phyloP scores from a whole-genome alignment of 2,329 filamentous ascomycete genomes.

The Aureobasidium sp. region DNA sequence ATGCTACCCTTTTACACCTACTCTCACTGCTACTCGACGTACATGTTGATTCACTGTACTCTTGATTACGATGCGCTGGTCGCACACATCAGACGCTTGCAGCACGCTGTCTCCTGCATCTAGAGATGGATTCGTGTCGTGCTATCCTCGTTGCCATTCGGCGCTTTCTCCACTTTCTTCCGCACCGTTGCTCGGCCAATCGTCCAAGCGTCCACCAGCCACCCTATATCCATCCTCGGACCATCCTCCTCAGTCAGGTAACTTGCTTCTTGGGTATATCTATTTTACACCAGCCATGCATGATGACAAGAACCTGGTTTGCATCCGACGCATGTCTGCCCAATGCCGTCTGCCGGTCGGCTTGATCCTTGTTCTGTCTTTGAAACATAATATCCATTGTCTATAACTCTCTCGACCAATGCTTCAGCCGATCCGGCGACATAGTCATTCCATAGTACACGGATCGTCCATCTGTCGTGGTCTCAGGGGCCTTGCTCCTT shows the following conservation, averaged over 20 bases:
- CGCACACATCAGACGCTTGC: not conserved
- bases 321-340: not conserved
- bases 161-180: not conserved
- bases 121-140: not conserved
- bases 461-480: not conserved
- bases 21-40: not conserved
- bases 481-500: not conserved
- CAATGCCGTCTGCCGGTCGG: not conserved
- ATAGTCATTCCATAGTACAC: not conserved
- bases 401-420: not conserved
- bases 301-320: not conserved
- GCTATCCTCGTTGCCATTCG: conserved; percentile 9
- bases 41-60: not conserved
- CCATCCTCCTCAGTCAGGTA: not conserved
- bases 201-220: conserved; percentile 13
- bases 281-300: conserved; percentile 1
- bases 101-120: conserved; percentile 2
- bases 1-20: not conserved
- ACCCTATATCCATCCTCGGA: not conserved
- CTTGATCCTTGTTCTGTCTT: not conserved
- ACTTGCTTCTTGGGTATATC: not conserved
- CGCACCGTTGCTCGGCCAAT: conserved; percentile 4
- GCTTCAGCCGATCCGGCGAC: not conserved
- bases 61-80: not conserved
- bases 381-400: not conserved